phyloP scores from a whole-genome alignment of 2,329 filamentous ascomycete species.

The Aureobasidium leucospermi region DNA sequence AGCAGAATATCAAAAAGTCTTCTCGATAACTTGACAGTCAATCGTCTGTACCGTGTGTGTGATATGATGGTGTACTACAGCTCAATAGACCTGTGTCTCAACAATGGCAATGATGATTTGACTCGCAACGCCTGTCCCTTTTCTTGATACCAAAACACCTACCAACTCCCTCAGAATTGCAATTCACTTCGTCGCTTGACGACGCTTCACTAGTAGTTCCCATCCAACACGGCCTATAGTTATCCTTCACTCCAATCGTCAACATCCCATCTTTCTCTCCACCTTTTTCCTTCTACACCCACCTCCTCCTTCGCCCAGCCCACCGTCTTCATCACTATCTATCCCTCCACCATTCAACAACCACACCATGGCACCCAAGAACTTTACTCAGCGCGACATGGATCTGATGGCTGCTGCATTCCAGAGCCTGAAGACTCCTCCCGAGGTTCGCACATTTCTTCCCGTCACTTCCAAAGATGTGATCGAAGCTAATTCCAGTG shows the following conservation, averaged over 20 bases:
- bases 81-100: background rate
- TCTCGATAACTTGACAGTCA: background rate
- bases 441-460: background rate
- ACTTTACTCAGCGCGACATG: constrained; percentile 18
- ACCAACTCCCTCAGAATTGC: too few species aligned
- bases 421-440: constrained; percentile 15
- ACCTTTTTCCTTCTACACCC: background rate
- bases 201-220: too few species aligned
- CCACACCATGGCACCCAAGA: background rate
- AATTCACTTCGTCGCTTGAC: too few species aligned
- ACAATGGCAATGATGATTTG: too few species aligned
- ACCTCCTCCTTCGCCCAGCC: background rate
- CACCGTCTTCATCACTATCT: background rate
- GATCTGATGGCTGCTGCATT: constrained; percentile 17
- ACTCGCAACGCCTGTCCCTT: too few species aligned
- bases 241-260: background rate
- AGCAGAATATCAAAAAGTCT: background rate
- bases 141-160: too few species aligned
- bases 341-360: background rate
- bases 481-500: background rate
- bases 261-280: background rate
- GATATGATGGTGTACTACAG: background rate
- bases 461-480: background rate
- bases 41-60: background rate
- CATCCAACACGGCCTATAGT: too few species aligned